Conservation (phyloP, 1,284 basidiomycete species). For the Heterobasidion annosum region DNA sequence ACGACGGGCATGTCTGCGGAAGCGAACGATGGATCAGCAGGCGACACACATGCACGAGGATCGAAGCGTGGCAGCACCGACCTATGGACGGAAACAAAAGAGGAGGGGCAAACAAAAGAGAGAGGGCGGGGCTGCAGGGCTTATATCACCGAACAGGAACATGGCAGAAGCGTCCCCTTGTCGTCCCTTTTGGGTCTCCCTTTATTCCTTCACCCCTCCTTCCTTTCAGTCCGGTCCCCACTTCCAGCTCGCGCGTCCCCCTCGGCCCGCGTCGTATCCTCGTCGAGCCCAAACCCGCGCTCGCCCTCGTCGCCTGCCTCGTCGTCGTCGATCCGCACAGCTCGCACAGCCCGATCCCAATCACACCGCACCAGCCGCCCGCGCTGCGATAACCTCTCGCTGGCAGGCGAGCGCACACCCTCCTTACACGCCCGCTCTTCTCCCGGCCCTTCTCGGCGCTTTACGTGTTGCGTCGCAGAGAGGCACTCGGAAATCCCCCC, state of each 20-base stretch:
- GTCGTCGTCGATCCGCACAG: no score
- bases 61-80: conserved; percentile 2
- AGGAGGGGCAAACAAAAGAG: neutral
- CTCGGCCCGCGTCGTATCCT: no score
- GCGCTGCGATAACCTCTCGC: no score
- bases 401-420: no score
- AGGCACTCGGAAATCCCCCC: no score
- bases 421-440: no score
- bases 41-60: neutral
- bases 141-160: neutral
- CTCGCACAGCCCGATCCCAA: no score
- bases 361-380: no score
- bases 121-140: neutral
- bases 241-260: neutral
- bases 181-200: neutral
- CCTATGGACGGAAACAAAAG: conserved; percentile 18
- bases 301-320: no score
- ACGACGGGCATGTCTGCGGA: conserved; percentile 25
- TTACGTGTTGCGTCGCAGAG: no score
- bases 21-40: conserved; percentile 3
- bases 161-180: neutral
- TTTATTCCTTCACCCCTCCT: neutral
- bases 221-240: neutral
- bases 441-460: no score
- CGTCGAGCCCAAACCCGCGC: no score